Conservation (phyloP, 139 green algal genomes). For the Marvania coccoides region DNA sequence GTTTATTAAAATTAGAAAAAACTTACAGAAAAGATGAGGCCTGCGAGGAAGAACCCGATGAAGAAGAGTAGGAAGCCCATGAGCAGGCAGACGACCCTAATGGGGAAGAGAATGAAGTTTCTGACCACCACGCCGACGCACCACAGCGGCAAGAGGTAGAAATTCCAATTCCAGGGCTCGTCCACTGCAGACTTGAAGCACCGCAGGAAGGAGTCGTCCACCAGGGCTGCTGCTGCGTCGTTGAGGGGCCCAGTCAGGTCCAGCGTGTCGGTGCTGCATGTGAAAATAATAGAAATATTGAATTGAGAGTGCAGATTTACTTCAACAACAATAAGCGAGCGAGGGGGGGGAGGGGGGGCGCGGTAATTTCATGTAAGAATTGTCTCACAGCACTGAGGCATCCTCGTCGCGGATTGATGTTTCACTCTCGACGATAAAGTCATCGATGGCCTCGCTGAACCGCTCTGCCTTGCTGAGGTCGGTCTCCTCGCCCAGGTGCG, state of each 20-base stretch:
- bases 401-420: not conserved
- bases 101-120: conserved; percentile 72
- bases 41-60: conserved; percentile 62
- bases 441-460: not conserved
- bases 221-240: conserved; percentile 72
- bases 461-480: not conserved
- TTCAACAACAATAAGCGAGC: not conserved
- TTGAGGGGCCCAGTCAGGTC: conserved; percentile 74
- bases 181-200: conserved; percentile 76
- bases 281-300: not conserved
- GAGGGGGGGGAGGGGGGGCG: not conserved
- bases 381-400: not conserved
- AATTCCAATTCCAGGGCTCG: conserved; percentile 97
- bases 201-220: conserved; percentile 94
- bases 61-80: conserved; percentile 69
- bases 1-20: too few relatives aligned
- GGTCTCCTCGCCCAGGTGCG: not conserved
- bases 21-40: conserved; percentile 15
- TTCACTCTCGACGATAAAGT: not conserved
- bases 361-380: not conserved
- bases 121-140: conserved; percentile 58
- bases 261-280: conserved; percentile 49
- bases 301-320: not conserved
- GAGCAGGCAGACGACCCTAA: conserved; percentile 71
- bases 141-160: conserved; percentile 94